phyloP scores from a whole-genome alignment of 2,329 filamentous ascomycete species.

The Trichoderma harzianum region DNA sequence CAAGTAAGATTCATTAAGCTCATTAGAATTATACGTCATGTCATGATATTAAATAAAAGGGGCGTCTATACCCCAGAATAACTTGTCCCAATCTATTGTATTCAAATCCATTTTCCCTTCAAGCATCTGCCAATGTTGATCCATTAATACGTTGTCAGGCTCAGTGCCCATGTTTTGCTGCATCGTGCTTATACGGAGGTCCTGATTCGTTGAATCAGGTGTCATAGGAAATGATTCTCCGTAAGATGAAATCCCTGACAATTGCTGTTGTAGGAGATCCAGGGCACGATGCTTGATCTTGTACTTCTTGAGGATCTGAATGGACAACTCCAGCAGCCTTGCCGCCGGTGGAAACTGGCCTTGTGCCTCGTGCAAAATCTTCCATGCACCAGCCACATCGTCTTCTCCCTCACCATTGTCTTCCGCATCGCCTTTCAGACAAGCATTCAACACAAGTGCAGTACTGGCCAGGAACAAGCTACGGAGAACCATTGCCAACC shows the following conservation, averaged over 20 bases:
- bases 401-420: constrained; percentile 26
- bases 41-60: constrained; percentile 28
- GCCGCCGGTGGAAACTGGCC: constrained; percentile 30
- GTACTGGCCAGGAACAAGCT: constrained; percentile 36
- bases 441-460: constrained; percentile 34
- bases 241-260: constrained; percentile 6
- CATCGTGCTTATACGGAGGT: constrained; percentile 12
- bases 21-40: not conserved
- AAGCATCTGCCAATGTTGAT: constrained; percentile 28
- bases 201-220: constrained; percentile 27
- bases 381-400: constrained; percentile 32
- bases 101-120: constrained; percentile 33
- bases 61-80: constrained; percentile 35
- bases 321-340: constrained; percentile 31
- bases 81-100: constrained; percentile 35
- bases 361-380: constrained; percentile 32
- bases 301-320: constrained; percentile 33
- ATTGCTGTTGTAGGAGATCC: constrained; percentile 21
- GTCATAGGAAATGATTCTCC: constrained; percentile 26
- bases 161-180: constrained; percentile 18
- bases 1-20: not conserved
- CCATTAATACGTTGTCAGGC: constrained; percentile 22
- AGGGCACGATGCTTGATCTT: constrained; percentile 27
- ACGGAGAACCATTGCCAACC: constrained; percentile 31
- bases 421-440: constrained; percentile 25